Evolutionary conservation across 768 basidiomycete genomes (phyloP), one percentile per base, ranked within the genome.

Genomic region (Postia placenta): DNA sequence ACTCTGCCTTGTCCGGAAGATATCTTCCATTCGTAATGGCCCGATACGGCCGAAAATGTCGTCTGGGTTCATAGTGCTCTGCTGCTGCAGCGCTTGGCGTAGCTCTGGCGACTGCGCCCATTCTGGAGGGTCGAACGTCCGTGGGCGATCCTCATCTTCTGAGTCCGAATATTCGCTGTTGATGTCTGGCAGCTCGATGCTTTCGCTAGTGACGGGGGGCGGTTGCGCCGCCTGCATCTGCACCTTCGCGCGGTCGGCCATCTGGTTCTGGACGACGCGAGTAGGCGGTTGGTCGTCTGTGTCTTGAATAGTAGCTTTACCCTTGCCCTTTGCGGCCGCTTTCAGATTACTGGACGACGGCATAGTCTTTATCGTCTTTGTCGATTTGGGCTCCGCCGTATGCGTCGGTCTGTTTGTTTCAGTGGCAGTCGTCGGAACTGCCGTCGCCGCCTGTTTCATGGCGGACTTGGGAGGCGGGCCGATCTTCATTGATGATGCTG

Each of bases 141-240:
- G 74, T 33, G 77, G 74, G 15, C 86, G 80, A 55, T 84, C 82
- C 64, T 93, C 92, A 56, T 94, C 92, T 39, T 92, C 95, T 4
- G 93, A 96, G 66, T 94, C 90, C 4, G 93, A 96, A 67, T 97
- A 98, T 60, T 97, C 95, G 68, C 89, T 92, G 59, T 92, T 87
- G 61, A 96, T 92, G 40, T 98, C 95, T 0, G 95, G 94, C 15
- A 99, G 73, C 59, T 93, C 92, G 57, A 94, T 90, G 61, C 76
- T 82, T 71, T 92, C 87, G 15, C 82, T 62, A 17, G 64, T 53
- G 48, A 84, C 64, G 9, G 80, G 76, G 33, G 62, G 60, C 30
- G 68, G 62, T 30, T 70, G 67, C 47, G 77, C 73, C 37, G 66
- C 64, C 12, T 79, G 75, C 47, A 85, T 67, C 55, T 85, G 81